phyloP scores from a whole-genome alignment of 768 basidiomycete genomes.

The Tephrocybe sp. region DNA sequence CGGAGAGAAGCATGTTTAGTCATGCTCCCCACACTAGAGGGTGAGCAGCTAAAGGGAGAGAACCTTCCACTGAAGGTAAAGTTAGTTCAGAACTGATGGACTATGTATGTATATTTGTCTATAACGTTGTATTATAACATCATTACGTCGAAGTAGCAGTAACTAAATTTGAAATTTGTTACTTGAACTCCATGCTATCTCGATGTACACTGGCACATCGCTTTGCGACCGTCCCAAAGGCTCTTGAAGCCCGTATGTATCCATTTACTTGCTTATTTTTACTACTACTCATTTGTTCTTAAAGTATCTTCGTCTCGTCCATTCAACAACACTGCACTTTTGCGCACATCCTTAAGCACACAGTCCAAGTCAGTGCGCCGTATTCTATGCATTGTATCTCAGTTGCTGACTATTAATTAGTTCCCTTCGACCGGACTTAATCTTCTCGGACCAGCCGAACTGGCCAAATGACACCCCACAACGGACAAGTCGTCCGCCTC shows the following conservation, averaged over 20 bases:
- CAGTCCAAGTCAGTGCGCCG: background rate
- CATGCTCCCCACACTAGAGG: conserved; percentile 46
- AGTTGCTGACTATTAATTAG: background rate
- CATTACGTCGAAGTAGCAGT: conserved; percentile 1
- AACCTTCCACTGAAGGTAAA: conserved; percentile 40
- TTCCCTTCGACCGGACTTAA: conserved; percentile 20
- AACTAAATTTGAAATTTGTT: background rate
- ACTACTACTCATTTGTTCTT: background rate
- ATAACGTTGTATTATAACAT: background rate
- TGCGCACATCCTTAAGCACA: background rate
- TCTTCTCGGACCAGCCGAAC: conserved; percentile 31
- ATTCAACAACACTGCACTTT: background rate
- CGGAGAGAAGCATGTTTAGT: conserved; percentile 44
- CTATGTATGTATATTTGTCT: background rate
- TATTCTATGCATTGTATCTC: background rate
- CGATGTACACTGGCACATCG: conserved; percentile 10
- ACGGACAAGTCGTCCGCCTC: conserved; percentile 24
- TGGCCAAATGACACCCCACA: conserved; percentile 41
- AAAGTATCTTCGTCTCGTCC: background rate
- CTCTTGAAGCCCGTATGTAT: conserved; percentile 6
- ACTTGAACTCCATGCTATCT: conserved; percentile 12
- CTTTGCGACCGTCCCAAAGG: conserved; percentile 2
- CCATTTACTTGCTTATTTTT: background rate
- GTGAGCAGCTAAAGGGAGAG: conserved; percentile 40
- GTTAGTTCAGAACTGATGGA: conserved; percentile 27